Percentiles rank a stretch among this genome's conserved stretches.
Conservation (phyloP, 164 flowering plant species). For the Amborella trichopoda region DNA sequence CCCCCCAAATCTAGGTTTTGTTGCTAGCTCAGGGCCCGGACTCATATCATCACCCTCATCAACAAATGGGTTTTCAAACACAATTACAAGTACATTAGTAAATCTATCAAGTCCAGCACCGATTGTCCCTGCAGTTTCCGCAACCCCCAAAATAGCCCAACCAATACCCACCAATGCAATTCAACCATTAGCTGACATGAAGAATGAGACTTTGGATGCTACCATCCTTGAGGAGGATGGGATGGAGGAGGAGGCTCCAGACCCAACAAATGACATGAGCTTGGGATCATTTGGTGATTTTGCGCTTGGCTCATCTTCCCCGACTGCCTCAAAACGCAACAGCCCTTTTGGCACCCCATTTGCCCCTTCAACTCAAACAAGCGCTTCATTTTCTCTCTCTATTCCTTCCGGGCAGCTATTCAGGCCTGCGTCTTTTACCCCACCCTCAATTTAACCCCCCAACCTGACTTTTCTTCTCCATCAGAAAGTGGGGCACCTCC, state of each 20-base stretch:
- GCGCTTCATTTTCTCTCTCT: slow-evolving; percentile 30
- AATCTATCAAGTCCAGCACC: too few relatives aligned
- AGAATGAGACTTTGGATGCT: slow-evolving; percentile 26
- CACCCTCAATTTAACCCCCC: slow-evolving; percentile 36
- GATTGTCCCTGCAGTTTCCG: too few relatives aligned
- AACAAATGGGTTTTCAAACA: too few relatives aligned
- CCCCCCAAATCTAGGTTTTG: too few relatives aligned
- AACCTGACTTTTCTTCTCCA: slow-evolving; percentile 18
- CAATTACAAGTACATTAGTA: too few relatives aligned
- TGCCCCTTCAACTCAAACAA: slow-evolving; percentile 20
- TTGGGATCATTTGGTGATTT: slow-evolving; percentile 57
- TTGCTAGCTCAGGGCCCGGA: too few relatives aligned
- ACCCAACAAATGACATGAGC: slow-evolving; percentile 30
- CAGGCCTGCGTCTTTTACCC: slow-evolving; percentile 76
- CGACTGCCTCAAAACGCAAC: slow-evolving; percentile 27
- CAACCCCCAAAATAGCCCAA: too few relatives aligned
- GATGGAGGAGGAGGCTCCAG: slow-evolving; percentile 98
- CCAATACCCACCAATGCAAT: too few relatives aligned
- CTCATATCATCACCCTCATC: too few relatives aligned
- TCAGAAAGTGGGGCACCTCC: too few relatives aligned
- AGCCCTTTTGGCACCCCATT: slow-evolving; percentile 68
- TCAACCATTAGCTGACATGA: slow-evolving; percentile 13
- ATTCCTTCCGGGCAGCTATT: slow-evolving; percentile 61
- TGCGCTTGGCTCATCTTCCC: slow-evolving; percentile 52
- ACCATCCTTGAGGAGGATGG: slow-evolving; percentile 57